A percentile compares a stretch with the other conserved stretches of the same genome.
Conservation (phyloP, 306 rosid genomes). For the Styphnolobium japonicum region DNA sequence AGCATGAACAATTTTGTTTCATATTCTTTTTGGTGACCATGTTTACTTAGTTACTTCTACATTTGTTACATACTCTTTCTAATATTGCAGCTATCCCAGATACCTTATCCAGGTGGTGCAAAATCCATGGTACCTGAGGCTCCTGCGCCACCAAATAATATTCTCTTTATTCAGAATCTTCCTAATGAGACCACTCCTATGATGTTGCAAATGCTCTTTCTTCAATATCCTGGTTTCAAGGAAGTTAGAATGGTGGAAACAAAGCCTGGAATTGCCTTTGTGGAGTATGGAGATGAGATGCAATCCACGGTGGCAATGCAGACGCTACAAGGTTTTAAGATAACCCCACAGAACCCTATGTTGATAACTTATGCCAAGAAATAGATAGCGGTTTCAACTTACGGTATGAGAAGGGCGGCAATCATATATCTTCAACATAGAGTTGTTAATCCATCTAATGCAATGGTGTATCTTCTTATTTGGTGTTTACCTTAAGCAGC, state of each 20-base stretch:
- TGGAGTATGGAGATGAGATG: slow-evolving; percentile 87
- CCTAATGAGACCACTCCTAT: slow-evolving; percentile 86
- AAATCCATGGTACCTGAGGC: slow-evolving; percentile 85
- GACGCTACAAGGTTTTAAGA: slow-evolving; percentile 88
- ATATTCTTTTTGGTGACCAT: neutral
- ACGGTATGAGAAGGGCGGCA: slow-evolving; percentile 4
- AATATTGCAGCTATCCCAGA: slow-evolving; percentile 56
- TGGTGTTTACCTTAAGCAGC: slow-evolving; percentile 16
- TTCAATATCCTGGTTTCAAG: slow-evolving; percentile 86
- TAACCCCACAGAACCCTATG: slow-evolving; percentile 91
- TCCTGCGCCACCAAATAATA: slow-evolving; percentile 98
- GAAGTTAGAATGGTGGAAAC: slow-evolving; percentile 99
- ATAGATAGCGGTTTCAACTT: slow-evolving; percentile 31
- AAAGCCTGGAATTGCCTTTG: slow-evolving; percentile 96
- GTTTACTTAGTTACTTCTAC: neutral
- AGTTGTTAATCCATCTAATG: slow-evolving; percentile 24
- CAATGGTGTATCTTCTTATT: slow-evolving; percentile 21
- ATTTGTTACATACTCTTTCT: slow-evolving; percentile 19
- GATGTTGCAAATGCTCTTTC: slow-evolving; percentile 99
- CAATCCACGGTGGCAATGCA: slow-evolving; percentile 93
- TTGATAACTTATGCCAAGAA: slow-evolving; percentile 94
- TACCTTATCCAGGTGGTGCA: slow-evolving; percentile 85
- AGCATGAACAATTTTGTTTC: neutral
- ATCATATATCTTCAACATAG: slow-evolving; percentile 13
- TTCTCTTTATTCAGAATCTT: slow-evolving; percentile 89